Conservation (phyloP, 2,329 filamentous ascomycete genomes). For the Cercospora nicotianae region DNA sequence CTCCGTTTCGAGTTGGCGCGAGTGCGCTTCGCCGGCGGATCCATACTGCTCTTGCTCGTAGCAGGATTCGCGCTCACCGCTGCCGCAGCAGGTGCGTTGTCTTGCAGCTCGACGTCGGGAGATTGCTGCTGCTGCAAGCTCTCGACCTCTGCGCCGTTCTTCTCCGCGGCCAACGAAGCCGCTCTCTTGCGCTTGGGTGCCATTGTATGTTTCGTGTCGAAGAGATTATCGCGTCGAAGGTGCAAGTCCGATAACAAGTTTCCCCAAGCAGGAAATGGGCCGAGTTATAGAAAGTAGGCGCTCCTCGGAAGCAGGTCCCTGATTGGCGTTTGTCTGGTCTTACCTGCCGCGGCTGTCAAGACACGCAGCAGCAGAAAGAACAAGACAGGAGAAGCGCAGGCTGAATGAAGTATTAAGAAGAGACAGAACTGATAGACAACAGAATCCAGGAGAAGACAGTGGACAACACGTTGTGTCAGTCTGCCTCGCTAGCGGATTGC, state of each 20-base stretch:
- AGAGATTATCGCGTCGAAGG: neutral
- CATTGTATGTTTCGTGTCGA: conserved; percentile 15
- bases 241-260: neutral
- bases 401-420: neutral
- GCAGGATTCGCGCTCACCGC: conserved; percentile 40
- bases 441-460: conserved; percentile 1
- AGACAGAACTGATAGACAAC: neutral
- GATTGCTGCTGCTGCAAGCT: neutral
- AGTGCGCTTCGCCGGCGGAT: conserved; percentile 67
- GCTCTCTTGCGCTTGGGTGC: conserved; percentile 77
- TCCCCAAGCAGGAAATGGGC: neutral
- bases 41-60: conserved; percentile 85
- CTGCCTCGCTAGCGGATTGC: neutral
- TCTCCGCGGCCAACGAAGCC: conserved; percentile 50
- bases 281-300: neutral
- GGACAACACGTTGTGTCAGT: neutral
- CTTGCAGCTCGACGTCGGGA: neutral
- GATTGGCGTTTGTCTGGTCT: neutral
- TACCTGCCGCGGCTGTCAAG: neutral
- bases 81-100: neutral
- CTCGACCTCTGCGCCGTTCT: conserved; percentile 3
- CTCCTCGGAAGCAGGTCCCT: neutral
- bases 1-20: conserved; percentile 35
- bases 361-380: neutral
- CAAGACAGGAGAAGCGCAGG: neutral